Evolutionary conservation across 169 alveolate genomes (phyloP).

Genomic region (Plasmodium vinckei): DNA sequence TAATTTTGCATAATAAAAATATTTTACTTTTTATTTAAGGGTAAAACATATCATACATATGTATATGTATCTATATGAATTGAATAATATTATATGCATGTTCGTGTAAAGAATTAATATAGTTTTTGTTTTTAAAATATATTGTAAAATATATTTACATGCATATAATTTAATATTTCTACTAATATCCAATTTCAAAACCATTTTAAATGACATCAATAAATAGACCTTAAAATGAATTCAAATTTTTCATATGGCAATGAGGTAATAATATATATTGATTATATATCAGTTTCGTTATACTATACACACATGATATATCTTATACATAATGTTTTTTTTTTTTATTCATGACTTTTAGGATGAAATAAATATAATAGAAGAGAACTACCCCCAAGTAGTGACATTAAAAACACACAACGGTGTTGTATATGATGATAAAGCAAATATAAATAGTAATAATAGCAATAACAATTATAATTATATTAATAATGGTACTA

Average conservation of each 20-base stretch:
- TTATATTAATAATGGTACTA: not conserved
- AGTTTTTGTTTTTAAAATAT: not conserved
- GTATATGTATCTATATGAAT: not conserved
- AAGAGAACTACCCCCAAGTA: slow-evolving; percentile 13
- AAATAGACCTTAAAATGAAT: slow-evolving; percentile 18
- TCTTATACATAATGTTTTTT: not conserved
- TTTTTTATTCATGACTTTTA: not conserved
- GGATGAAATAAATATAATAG: slow-evolving; percentile 28
- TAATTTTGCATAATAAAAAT: too few species aligned
- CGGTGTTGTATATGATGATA: not conserved
- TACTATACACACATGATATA: slow-evolving; percentile 2
- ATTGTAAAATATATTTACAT: not conserved
- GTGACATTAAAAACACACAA: slow-evolving; percentile 23
- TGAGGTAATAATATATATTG: slow-evolving; percentile 8
- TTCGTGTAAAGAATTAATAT: not conserved
- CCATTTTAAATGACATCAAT: slow-evolving; percentile 42
- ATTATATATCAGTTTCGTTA: not conserved
- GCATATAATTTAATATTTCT: not conserved
- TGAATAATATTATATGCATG: not conserved
- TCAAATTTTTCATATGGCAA: slow-evolving; percentile 31
- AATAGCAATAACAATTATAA: not conserved
- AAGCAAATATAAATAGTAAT: not conserved
- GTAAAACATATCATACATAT: not conserved
- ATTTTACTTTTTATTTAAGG: too few species aligned
- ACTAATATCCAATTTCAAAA: slow-evolving; percentile 11